Base-by-base conservation (phyloP, 1,139 yeast genomes). In the Scheffersomyces stambukii region DNA sequence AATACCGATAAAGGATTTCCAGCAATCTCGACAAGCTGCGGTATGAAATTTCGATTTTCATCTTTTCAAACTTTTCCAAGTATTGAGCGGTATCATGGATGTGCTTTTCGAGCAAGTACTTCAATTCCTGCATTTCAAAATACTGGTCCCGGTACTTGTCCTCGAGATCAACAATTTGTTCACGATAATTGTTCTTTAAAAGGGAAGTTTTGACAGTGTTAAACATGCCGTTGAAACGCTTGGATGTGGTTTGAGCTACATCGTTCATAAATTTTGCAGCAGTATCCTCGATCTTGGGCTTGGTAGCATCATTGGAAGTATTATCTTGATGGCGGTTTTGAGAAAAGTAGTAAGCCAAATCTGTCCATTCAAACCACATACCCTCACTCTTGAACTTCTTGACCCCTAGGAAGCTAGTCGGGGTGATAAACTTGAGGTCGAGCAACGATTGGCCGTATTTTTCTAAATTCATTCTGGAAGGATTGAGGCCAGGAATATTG, bases 281-380 rank as follows among this genome's bases (percentile, higher is more conserved):
- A 12, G 25, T 16, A n/a, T 19, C 18, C 4, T 36, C 19, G 11
- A 24, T 21, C 5, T 25, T 25, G 4, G 40, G 24, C 11, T 11
- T 23, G 13, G 13, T 23, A 9, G 36, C 29, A 5, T 31, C 21
- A 12, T 16, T 21, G 4, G 25, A 24, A 17, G 28, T 13, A n/a
- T n/a, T n/a, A n/a, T 4, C 19, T 16, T 3, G 19, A 16, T 3
- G 20, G 20, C 7, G 9, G n/a, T 9, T 5, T 7, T 6, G 11
- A 5, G 2, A 11, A 7, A 6, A 6, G 20, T 33, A 47, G 4
- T 43, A 21, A 6, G 69, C 63, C 24, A 55, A 39, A 10, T 62
- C 69, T 2, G 70, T 48, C 73, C 73, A 67, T 40, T 67, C 74
- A 34, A 64, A 64, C 72, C 72, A 66, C 61, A 64, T 55, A 2